phyloP scores from a whole-genome alignment of 2,329 filamentous ascomycete species.

The Fusarium sp. region DNA sequence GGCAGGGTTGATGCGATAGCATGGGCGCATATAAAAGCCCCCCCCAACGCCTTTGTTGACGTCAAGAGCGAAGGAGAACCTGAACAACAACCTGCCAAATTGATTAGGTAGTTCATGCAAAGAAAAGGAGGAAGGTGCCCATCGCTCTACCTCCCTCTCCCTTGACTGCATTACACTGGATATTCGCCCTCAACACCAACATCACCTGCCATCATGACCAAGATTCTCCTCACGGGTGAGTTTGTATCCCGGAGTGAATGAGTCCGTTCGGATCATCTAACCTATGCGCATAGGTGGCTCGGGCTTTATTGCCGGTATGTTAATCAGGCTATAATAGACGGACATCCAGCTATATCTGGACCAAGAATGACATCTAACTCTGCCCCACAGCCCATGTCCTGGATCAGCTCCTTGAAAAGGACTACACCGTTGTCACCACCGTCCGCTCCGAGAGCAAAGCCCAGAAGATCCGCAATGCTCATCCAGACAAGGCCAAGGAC shows the following conservation, averaged over 20 bases:
- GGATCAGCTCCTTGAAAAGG: conserved; percentile 66
- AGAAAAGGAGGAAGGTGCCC: too few relatives aligned
- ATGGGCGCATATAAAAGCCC: conserved; percentile 20
- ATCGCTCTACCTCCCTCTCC: too few relatives aligned
- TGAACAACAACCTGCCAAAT: background rate
- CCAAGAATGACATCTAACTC: background rate
- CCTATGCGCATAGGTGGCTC: conserved; percentile 49
- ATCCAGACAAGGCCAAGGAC: conserved; percentile 56
- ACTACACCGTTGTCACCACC: conserved; percentile 69
- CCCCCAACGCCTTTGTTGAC: conserved; percentile 26
- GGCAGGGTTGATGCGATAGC: conserved; percentile 11
- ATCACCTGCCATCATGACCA: conserved; percentile 43
- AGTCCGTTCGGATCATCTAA: conserved; percentile 16
- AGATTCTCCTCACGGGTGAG: conserved; percentile 53
- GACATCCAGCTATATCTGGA: background rate
- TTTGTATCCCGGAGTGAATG: background rate
- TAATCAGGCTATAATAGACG: background rate
- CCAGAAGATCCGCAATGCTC: conserved; percentile 64
- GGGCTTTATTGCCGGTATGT: conserved; percentile 55
- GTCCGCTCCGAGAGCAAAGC: conserved; percentile 71
- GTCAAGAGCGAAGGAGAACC: conserved; percentile 4
- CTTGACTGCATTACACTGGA: too few relatives aligned
- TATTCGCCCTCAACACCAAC: background rate
- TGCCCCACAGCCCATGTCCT: conserved; percentile 65
- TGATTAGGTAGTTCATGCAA: background rate